Evolutionary conservation across 2,329 filamentous ascomycete species (phyloP).

Genomic region (Cladosporium cucumerinum): DNA sequence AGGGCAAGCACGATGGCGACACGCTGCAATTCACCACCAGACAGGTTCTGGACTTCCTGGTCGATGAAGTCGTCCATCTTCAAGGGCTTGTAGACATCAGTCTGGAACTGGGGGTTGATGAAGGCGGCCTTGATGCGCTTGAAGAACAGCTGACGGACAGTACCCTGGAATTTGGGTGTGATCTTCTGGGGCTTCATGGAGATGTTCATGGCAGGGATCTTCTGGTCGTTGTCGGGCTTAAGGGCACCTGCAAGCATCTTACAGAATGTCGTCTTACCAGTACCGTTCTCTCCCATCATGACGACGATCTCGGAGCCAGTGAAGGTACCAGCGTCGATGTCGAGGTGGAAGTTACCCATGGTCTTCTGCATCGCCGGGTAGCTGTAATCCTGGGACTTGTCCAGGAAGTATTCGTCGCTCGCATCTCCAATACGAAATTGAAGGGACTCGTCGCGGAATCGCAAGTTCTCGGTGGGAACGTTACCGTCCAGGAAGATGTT

Average conservation of each 20-base stretch:
- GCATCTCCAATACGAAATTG: conserved; percentile 92
- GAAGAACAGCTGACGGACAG: conserved; percentile 96
- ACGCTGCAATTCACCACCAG: conserved; percentile 98
- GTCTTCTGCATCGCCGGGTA: conserved; percentile 95
- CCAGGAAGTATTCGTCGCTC: conserved; percentile 79
- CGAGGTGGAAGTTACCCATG: conserved; percentile 80
- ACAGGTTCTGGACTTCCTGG: conserved; percentile 98
- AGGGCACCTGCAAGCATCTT: conserved; percentile 88
- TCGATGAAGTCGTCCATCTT: conserved; percentile 99
- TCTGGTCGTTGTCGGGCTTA: conserved; percentile 77
- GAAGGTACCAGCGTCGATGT: conserved; percentile 78
- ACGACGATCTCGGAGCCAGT: conserved; percentile 98
- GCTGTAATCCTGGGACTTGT: conserved; percentile 78
- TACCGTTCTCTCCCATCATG: conserved; percentile 99
- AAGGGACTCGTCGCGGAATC: conserved; percentile 94
- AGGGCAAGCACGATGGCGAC: conserved; percentile 97
- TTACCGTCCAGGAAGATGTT: conserved; percentile 99
- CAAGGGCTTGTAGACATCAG: conserved; percentile 98
- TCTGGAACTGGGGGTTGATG: conserved; percentile 97
- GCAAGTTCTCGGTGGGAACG: conserved; percentile 96
- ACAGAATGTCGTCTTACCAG: conserved; percentile 98
- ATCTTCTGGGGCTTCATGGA: conserved; percentile 99
- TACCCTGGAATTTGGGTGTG: conserved; percentile 95
- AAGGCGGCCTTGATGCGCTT: conserved; percentile 99
- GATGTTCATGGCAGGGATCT: conserved; percentile 91